Evolutionary conservation across 2,329 filamentous ascomycete genomes (phyloP), one percentile per base, ranked within the genome.

Genomic region (Talaromyces pinophilus): DNA sequence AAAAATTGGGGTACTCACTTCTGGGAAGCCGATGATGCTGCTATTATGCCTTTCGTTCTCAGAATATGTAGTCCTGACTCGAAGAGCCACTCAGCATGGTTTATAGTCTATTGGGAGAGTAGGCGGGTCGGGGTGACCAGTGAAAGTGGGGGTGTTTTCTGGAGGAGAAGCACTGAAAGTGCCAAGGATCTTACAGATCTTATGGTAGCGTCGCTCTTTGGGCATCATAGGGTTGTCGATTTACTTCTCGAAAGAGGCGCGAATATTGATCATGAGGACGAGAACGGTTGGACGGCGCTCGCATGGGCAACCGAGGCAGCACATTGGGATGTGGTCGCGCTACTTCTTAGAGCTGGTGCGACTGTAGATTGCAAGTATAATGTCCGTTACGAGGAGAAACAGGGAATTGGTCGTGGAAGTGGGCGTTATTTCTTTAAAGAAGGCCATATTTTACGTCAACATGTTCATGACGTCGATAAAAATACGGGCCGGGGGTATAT

Each of bases 1-100:
- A 17, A 28, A 11, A 33, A 38, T n/a, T 64, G 62, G 62, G n/a
- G 54, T 3, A 3, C 5, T 30, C 62, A 64, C 42, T 59, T 64
- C 30, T 52, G 62, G 5, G 19, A 30, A 5, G 15, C 52, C 4
- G 19, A 64, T 3, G 42, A 64, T 8, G 15, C 13, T 33, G n/a
- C 13, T 13, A 33, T 64, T 4, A 25, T 59, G 13, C 17, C 22
- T 40, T 50, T 22, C 1, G 52, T 30, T 48, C n/a, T 48, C 17
- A 22, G 17, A 30, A 35, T 64, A 5, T 64, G 38, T 33, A 28
- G 40, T 59, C 10, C 35, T 1, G 5, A n/a, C 15, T 64, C 62
- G 13, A 50, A 22, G 1, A 17, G 11, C 19, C 59, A 40, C 7
- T 15, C 13, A 2, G 17, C 25, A n/a, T 59, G 62, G 62, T 50